phyloP scores from a whole-genome alignment of 352 stramenopile species.

The Phytophthora europaea region DNA sequence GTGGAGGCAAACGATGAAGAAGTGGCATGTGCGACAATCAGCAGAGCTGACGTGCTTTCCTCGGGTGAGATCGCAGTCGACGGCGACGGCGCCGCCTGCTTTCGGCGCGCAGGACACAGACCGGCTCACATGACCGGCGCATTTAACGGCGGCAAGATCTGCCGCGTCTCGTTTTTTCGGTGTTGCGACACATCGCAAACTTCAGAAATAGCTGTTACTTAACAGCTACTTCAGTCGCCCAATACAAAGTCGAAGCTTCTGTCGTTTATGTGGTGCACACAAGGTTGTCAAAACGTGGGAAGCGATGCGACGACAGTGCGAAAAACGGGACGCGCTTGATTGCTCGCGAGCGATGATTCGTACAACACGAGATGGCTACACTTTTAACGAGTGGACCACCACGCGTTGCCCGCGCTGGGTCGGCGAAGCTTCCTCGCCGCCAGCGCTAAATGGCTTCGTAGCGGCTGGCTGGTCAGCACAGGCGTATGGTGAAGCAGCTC shows the following conservation, averaged over 20 bases:
- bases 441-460: background rate
- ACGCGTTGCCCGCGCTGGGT: constrained; percentile 4
- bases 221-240: background rate
- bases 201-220: constrained; percentile 24
- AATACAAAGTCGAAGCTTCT: constrained; percentile 12
- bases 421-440: constrained; percentile 18
- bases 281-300: constrained; percentile 6
- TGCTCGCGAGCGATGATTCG: constrained; percentile 17
- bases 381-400: constrained; percentile 3
- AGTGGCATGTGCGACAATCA: constrained; percentile 25
- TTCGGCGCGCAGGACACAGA: constrained; percentile 5
- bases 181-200: constrained; percentile 26
- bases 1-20: background rate
- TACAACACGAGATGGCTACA: constrained; percentile 13
- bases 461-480: background rate
- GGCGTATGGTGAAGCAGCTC: background rate
- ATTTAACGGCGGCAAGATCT: constrained; percentile 22
- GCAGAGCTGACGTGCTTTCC: constrained; percentile 14
- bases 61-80: constrained; percentile 14
- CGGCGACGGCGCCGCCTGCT: background rate
- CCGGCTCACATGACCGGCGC: constrained; percentile 1
- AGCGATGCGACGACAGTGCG: constrained; percentile 7
- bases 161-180: constrained; percentile 23
- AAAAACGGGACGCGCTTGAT: constrained; percentile 5
- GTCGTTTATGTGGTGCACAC: constrained; percentile 11